phyloP scores from a whole-genome alignment of 371 early-diverging fungal species.

The Rhizopus delemar region DNA sequence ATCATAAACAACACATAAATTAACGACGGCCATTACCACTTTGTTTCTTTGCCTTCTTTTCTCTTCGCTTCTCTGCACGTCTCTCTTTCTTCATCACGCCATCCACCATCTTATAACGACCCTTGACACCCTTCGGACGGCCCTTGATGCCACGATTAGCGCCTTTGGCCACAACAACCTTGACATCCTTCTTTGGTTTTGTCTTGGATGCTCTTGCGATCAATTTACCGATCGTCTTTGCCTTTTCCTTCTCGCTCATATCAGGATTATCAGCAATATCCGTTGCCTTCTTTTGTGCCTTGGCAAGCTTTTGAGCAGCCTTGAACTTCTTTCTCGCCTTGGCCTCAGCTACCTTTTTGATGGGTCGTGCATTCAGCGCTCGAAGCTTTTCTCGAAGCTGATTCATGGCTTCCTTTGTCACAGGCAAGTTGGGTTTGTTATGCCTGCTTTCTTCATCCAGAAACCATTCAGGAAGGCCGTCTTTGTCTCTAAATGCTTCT shows the following conservation, averaged over 20 bases:
- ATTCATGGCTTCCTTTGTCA: slow-evolving; percentile 93
- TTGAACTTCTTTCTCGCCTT: slow-evolving; percentile 93
- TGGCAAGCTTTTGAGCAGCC: slow-evolving; percentile 70
- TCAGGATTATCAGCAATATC: slow-evolving; percentile 85
- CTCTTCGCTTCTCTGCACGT: slow-evolving; percentile 77
- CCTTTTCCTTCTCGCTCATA: slow-evolving; percentile 87
- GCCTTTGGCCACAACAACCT: slow-evolving; percentile 92
- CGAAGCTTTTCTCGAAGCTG: slow-evolving; percentile 77
- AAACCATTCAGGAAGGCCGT: slow-evolving; percentile 92
- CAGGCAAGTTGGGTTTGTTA: slow-evolving; percentile 85
- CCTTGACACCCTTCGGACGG: slow-evolving; percentile 97
- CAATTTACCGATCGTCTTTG: slow-evolving; percentile 78
- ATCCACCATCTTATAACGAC: slow-evolving; percentile 94
- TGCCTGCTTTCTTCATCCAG: slow-evolving; percentile 87
- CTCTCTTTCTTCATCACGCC: slow-evolving; percentile 91
- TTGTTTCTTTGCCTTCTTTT: slow-evolving; percentile 56
- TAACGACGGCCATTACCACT: slow-evolving; percentile 29
- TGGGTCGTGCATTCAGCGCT: slow-evolving; percentile 93
- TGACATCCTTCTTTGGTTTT: slow-evolving; percentile 74
- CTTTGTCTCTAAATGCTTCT: slow-evolving; percentile 84
- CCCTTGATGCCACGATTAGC: slow-evolving; percentile 84
- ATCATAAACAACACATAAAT: neutral
- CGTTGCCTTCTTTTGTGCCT: slow-evolving; percentile 87
- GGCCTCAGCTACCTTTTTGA: slow-evolving; percentile 98
- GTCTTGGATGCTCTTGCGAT: slow-evolving; percentile 68